A percentile compares a stretch with the other conserved stretches of the same genome.
phyloP scores from a whole-genome alignment of 163 green algal species.

The Scenedesmus sp. region DNA sequence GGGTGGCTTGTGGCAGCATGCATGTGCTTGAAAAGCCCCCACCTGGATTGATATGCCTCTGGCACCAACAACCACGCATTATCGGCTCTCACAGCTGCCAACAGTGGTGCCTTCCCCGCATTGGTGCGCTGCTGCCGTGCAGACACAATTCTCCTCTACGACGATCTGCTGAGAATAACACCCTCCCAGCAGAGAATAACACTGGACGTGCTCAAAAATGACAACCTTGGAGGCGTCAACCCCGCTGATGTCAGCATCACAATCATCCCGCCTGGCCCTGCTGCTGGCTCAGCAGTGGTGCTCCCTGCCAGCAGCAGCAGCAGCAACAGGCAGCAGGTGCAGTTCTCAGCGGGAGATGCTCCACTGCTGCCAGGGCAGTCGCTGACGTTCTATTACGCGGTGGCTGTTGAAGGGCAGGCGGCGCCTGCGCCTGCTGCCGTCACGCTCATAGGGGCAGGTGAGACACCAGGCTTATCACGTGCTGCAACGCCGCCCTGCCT shows the following conservation, averaged over 20 bases:
- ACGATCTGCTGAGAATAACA: not conserved
- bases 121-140: not conserved
- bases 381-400: slow-evolving; percentile 22
- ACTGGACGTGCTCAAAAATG: slow-evolving; percentile 21
- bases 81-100: too few relatives aligned
- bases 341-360: not conserved
- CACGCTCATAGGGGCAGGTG: slow-evolving; percentile 33
- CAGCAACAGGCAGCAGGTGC: not conserved
- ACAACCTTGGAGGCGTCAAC: not conserved
- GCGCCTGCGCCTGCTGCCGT: slow-evolving; percentile 1
- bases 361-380: not conserved
- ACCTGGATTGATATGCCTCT: too few relatives aligned
- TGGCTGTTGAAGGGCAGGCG: not conserved
- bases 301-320: not conserved
- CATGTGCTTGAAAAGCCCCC: too few relatives aligned
- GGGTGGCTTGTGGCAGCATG: too few relatives aligned
- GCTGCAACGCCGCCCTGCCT: too few relatives aligned
- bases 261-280: slow-evolving; percentile 6
- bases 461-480: too few relatives aligned
- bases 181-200: not conserved
- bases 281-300: slow-evolving; percentile 1
- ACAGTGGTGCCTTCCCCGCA: too few relatives aligned
- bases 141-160: not conserved
- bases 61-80: too few relatives aligned
- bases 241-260: not conserved